A percentile compares a stretch with the other conserved stretches of the same genome.
These are phyloP conservation scores for Verticillium klebahnii DNA, from an alignment of 2,329 filamentous ascomycete species.

Conservation along the genomic window DNA sequence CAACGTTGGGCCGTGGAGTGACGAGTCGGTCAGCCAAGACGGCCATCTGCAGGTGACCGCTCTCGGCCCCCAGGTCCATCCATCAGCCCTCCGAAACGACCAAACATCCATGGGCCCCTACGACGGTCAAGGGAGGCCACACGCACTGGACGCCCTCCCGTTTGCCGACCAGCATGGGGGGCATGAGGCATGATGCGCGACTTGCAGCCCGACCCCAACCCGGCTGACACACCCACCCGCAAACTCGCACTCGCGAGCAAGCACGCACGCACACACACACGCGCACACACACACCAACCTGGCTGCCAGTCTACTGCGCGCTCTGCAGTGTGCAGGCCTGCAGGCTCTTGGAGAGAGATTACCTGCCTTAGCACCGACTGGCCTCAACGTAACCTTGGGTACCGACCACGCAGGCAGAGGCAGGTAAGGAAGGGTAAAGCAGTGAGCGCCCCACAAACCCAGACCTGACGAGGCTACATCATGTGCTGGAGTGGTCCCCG, in stretches of 20 bases:
- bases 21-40: background rate
- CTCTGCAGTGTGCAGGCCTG: background rate
- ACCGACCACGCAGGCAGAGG: background rate
- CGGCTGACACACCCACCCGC: background rate
- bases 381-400: background rate
- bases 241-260: no score
- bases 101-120: background rate
- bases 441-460: background rate
- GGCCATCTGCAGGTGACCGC: background rate
- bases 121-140: background rate
- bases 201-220: constrained; percentile 21
- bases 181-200: constrained; percentile 10
- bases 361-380: background rate
- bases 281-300: background rate
- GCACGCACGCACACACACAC: background rate
- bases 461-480: background rate
- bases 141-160: background rate
- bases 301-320: background rate
- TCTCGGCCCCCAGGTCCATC: background rate
- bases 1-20: background rate
- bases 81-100: background rate
- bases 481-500: background rate
- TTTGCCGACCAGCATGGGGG: background rate
- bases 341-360: background rate
- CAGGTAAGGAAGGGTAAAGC: background rate